Conservation (phyloP, 345 rosid genomes). For the Brassica incana region DNA sequence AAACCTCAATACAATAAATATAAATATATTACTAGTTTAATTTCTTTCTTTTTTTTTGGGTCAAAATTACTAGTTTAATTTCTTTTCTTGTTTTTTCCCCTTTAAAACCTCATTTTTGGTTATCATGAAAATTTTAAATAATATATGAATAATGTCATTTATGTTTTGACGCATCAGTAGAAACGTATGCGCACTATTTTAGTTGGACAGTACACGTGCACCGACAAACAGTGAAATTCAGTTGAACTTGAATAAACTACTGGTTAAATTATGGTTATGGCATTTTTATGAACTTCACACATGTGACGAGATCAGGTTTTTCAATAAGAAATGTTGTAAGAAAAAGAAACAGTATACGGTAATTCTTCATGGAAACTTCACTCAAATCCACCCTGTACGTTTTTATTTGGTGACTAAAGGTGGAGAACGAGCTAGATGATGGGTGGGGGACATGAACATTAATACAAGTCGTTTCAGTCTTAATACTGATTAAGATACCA, state of each 20-base stretch:
- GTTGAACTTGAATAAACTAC: constrained; percentile 28
- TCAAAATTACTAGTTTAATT: constrained; percentile 3
- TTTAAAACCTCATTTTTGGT: constrained; percentile 2
- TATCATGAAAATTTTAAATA: constrained; percentile 5
- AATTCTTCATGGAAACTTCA: neutral
- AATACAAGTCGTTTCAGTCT: constrained; percentile 1
- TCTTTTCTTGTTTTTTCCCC: neutral
- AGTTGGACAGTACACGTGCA: constrained; percentile 46
- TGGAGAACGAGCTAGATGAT: neutral
- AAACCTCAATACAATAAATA: neutral
- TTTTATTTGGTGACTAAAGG: neutral
- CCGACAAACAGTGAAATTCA: constrained; percentile 49
- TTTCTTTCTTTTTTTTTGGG: neutral
- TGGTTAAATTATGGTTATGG: constrained; percentile 5
- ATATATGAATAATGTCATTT: constrained; percentile 9
- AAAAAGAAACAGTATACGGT: neutral
- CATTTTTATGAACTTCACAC: neutral
- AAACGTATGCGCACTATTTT: constrained; percentile 6
- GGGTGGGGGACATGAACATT: neutral
- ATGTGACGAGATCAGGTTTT: neutral
- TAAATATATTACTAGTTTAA: constrained; percentile 5
- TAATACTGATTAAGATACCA: neutral
- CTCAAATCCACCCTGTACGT: neutral
- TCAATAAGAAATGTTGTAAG: neutral
- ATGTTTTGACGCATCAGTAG: neutral